These are phyloP conservation scores for Castanopsis chinensis DNA, from an alignment of 306 rosid genomes.

Conservation along the genomic window DNA sequence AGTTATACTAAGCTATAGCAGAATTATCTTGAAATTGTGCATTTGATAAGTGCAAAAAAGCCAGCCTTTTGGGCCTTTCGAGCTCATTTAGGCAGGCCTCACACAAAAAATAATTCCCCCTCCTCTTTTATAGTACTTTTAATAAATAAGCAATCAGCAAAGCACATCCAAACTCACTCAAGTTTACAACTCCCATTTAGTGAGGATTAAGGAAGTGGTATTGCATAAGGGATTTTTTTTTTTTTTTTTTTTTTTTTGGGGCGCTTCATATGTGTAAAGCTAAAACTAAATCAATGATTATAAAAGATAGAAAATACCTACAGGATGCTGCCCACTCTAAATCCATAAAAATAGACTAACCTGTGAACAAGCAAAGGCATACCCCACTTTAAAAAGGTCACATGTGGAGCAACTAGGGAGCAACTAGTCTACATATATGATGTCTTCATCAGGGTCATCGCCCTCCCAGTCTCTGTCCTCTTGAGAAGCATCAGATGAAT, in stretches of 20 bases:
- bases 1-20: not conserved
- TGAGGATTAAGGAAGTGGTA: not conserved
- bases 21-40: not conserved
- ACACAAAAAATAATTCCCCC: no score
- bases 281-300: not conserved
- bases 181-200: not conserved
- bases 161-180: no score
- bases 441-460: slow-evolving; percentile 71
- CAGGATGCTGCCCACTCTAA: slow-evolving; percentile 1
- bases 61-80: no score
- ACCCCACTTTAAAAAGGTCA: slow-evolving; percentile 11
- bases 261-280: not conserved
- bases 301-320: not conserved
- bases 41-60: no score
- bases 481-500: slow-evolving; percentile 35
- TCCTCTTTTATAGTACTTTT: no score
- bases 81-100: no score
- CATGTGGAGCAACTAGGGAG: slow-evolving; percentile 18
- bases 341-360: slow-evolving; percentile 38
- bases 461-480: slow-evolving; percentile 59
- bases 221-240: not conserved
- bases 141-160: no score
- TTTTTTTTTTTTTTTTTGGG: not conserved
- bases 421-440: slow-evolving; percentile 68
- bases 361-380: slow-evolving; percentile 27